phyloP scores from a whole-genome alignment of 2,329 filamentous ascomycete genomes.

The Alternaria sp. region DNA sequence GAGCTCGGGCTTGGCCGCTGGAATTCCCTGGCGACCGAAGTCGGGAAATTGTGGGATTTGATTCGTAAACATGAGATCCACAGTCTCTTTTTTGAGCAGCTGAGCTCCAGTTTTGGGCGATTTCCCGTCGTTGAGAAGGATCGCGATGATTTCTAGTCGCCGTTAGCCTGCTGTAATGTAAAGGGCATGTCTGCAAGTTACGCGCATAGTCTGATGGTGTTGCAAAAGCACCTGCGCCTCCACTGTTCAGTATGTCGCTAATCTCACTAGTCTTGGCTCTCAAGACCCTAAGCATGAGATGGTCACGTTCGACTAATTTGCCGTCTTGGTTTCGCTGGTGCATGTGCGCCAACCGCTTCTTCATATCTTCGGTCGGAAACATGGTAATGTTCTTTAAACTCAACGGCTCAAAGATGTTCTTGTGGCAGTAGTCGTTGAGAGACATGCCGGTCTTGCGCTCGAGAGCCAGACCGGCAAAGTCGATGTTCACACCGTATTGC shows the following conservation, averaged over 20 bases:
- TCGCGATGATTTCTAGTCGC: slow-evolving; percentile 64
- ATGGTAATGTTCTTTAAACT: slow-evolving; percentile 62
- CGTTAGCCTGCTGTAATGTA: slow-evolving; percentile 16
- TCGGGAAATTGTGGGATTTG: slow-evolving; percentile 64
- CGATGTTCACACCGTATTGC: slow-evolving; percentile 61
- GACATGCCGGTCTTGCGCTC: slow-evolving; percentile 55
- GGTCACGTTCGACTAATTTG: slow-evolving; percentile 55
- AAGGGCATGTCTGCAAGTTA: slow-evolving; percentile 43
- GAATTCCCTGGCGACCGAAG: slow-evolving; percentile 58
- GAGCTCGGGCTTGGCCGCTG: slow-evolving; percentile 60
- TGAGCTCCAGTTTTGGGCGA: slow-evolving; percentile 63
- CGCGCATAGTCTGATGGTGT: slow-evolving; percentile 67
- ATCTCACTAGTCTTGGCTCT: slow-evolving; percentile 55
- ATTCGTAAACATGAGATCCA: slow-evolving; percentile 71
- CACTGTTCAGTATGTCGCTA: slow-evolving; percentile 62
- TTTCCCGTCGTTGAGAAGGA: slow-evolving; percentile 69
- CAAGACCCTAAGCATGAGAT: slow-evolving; percentile 60
- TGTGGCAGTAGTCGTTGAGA: slow-evolving; percentile 56
- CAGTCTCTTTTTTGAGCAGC: slow-evolving; percentile 65
- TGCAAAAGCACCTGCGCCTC: slow-evolving; percentile 68
- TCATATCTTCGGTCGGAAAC: slow-evolving; percentile 65
- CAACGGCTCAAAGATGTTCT: slow-evolving; percentile 57
- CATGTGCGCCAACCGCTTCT: slow-evolving; percentile 64
- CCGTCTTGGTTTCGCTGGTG: slow-evolving; percentile 60
- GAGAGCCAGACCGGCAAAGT: slow-evolving; percentile 58